Evolutionary conservation across 2,329 filamentous ascomycete genomes (phyloP).

Genomic region (Alternaria triticina): DNA sequence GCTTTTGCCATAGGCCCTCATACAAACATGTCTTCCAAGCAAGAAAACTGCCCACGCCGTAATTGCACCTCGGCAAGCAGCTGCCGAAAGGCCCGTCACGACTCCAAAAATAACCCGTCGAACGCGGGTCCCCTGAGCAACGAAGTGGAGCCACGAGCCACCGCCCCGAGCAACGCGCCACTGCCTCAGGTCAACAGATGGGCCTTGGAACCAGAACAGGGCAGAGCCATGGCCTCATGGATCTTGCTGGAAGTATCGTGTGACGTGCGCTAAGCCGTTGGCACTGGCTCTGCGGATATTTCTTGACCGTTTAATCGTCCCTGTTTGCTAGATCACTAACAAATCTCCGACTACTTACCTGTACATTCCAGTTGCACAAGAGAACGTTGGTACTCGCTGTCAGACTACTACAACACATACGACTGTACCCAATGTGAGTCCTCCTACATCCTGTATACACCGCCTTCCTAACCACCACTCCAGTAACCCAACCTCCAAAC

Average conservation of each 20-base stretch:
- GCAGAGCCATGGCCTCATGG: background rate
- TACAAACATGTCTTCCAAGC: background rate
- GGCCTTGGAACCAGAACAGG: background rate
- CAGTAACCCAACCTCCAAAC: background rate
- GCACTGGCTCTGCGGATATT: background rate
- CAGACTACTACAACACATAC: background rate
- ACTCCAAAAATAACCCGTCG: constrained; percentile 22
- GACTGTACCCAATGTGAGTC: background rate
- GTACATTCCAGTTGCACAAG: background rate
- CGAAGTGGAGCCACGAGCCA: constrained; percentile 22
- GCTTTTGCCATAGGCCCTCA: background rate
- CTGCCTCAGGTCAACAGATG: constrained; percentile 11
- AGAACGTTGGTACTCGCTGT: background rate
- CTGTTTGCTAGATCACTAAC: background rate
- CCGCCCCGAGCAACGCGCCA: constrained; percentile 5
- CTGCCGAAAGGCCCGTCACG: constrained; percentile 12
- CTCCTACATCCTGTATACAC: background rate
- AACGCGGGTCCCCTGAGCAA: constrained; percentile 21
- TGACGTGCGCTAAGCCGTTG: constrained; percentile 9
- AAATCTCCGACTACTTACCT: background rate
- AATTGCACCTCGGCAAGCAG: background rate
- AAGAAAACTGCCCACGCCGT: background rate
- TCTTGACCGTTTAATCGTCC: background rate
- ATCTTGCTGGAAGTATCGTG: constrained; percentile 4
- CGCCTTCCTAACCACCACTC: background rate